Conservation (phyloP, 1,284 basidiomycete species). For the Gomphus sp. region DNA sequence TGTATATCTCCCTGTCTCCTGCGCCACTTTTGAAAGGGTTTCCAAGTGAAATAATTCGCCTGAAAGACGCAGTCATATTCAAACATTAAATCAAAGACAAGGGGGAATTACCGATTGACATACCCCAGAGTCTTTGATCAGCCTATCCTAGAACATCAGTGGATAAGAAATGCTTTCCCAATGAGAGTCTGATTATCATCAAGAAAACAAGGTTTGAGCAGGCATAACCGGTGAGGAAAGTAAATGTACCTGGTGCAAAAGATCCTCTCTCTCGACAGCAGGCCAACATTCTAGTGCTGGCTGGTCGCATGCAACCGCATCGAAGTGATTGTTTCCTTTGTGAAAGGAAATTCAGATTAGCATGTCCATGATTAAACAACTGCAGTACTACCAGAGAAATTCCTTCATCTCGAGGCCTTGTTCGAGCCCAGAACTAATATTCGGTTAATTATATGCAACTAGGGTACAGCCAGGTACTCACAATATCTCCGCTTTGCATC, state of each 20-base stretch:
- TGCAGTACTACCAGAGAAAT: constrained; percentile 16
- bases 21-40: constrained; percentile 45
- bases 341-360: not conserved
- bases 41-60: constrained; percentile 67
- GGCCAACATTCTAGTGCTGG: constrained; percentile 68
- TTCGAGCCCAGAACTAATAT: constrained; percentile 54
- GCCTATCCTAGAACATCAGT: not conserved
- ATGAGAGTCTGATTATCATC: constrained; percentile 40
- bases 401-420: constrained; percentile 58
- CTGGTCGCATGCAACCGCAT: constrained; percentile 63
- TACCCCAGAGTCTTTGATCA: constrained; percentile 48
- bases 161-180: constrained; percentile 31
- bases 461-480: constrained; percentile 21
- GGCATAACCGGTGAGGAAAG: not conserved
- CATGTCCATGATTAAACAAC: not conserved
- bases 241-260: constrained; percentile 47
- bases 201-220: not conserved
- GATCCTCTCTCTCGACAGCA: constrained; percentile 28
- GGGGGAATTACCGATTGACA: constrained; percentile 49
- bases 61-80: constrained; percentile 16
- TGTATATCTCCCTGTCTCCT: constrained; percentile 48
- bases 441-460: not conserved
- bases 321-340: constrained; percentile 15
- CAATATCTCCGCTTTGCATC: constrained; percentile 39
- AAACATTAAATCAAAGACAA: not conserved